A percentile compares a stretch with the other conserved stretches of the same genome.
Conservation (phyloP, 2,329 filamentous ascomycete genomes). For the Colletotrichum tanaceti region DNA sequence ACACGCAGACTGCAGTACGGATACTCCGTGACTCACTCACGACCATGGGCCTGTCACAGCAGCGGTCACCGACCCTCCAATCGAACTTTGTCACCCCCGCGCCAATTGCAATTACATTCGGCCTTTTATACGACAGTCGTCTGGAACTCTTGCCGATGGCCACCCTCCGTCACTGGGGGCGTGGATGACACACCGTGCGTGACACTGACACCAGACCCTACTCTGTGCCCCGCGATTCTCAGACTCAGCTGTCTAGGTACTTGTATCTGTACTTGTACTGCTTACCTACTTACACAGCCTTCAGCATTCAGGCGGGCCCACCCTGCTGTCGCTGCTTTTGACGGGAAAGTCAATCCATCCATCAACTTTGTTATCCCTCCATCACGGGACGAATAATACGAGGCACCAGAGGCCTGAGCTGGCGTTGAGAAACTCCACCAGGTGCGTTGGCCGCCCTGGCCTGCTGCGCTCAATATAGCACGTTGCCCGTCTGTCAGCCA, state of each 20-base stretch:
- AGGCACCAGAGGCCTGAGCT: constrained; percentile 15
- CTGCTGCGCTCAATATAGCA: constrained; percentile 31
- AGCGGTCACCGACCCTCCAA: not conserved
- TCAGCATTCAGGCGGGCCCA: constrained; percentile 2
- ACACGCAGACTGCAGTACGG: too few species aligned
- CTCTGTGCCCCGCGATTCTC: constrained; percentile 29
- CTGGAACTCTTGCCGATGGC: constrained; percentile 11
- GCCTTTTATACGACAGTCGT: constrained; percentile 5
- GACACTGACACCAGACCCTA: constrained; percentile 12
- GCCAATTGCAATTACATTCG: constrained; percentile 11
- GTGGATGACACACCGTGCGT: constrained; percentile 35
- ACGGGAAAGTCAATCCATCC: constrained; percentile 23
- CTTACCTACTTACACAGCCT: constrained; percentile 24
- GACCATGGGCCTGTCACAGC: constrained; percentile 1
- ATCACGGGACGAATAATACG: constrained; percentile 27
- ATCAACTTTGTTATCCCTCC: constrained; percentile 12
- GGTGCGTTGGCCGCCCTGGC: constrained; percentile 16
- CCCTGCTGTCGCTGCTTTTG: constrained; percentile 12
- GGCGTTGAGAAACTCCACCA: not conserved
- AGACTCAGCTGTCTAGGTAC: constrained; percentile 17
- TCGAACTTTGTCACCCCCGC: constrained; percentile 28
- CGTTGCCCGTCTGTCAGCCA: constrained; percentile 29
- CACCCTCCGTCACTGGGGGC: constrained; percentile 13
- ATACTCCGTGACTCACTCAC: constrained; percentile 29
- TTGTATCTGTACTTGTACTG: too few species aligned